Percentiles rank a stretch among this genome's conserved stretches.
These are phyloP conservation scores for Blastobotrys americana DNA, from an alignment of 805 yeast species.

Conservation along the genomic window DNA sequence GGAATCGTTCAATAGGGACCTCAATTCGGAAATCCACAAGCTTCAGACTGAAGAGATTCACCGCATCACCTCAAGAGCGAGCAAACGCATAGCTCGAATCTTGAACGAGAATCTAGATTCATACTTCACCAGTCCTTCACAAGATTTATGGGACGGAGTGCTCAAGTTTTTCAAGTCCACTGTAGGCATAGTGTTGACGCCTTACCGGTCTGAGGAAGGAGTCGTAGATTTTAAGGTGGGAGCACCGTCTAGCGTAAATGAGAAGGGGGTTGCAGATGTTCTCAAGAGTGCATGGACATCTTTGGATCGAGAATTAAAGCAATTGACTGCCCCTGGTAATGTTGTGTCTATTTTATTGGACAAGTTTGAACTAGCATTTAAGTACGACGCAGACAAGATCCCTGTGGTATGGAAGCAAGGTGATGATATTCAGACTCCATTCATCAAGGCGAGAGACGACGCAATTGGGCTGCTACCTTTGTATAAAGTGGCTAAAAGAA, in stretches of 20 bases:
- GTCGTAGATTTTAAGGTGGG: slow-evolving; percentile 61
- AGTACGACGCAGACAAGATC: slow-evolving; percentile 73
- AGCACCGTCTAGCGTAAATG: slow-evolving; percentile 38
- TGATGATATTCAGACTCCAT: slow-evolving; percentile 62
- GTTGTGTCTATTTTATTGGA: slow-evolving; percentile 63
- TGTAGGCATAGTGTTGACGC: slow-evolving; percentile 28
- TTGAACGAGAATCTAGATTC: slow-evolving; percentile 40
- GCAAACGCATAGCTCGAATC: slow-evolving; percentile 17
- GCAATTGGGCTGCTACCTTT: slow-evolving; percentile 56
- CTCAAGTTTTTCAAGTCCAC: slow-evolving; percentile 38
- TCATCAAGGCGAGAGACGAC: slow-evolving; percentile 48
- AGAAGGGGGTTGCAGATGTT: slow-evolving; percentile 37
- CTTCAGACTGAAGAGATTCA: slow-evolving; percentile 37
- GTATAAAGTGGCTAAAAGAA: slow-evolving; percentile 44
- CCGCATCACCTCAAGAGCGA: slow-evolving; percentile 32
- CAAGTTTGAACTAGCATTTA: slow-evolving; percentile 71
- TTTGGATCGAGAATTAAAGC: slow-evolving; percentile 52
- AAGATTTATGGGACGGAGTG: slow-evolving; percentile 56
- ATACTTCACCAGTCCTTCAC: slow-evolving; percentile 43
- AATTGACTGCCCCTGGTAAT: slow-evolving; percentile 57
- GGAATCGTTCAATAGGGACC: slow-evolving; percentile 27
- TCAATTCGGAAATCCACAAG: slow-evolving; percentile 29
- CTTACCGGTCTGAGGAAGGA: slow-evolving; percentile 28
- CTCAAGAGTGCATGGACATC: slow-evolving; percentile 56
- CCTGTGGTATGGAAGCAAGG: slow-evolving; percentile 77